phyloP scores from a whole-genome alignment of 2,329 filamentous ascomycete genomes.

The Pseudocercospora fijiensis region DNA sequence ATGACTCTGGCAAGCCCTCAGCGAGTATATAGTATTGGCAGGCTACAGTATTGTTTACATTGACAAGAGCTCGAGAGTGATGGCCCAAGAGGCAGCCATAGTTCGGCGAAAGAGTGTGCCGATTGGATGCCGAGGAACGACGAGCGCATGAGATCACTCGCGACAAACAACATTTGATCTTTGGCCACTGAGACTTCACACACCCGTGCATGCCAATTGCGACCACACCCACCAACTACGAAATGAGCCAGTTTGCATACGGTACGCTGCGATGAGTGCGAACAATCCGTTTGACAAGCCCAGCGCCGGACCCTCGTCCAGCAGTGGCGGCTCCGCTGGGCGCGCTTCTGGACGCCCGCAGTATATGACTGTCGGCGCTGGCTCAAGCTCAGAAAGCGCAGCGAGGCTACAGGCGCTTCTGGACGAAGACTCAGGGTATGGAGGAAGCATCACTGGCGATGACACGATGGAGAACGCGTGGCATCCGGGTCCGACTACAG shows the following conservation, averaged over 20 bases:
- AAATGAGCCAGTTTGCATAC: background rate
- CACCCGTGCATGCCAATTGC: background rate
- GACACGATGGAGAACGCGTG: conserved; percentile 57
- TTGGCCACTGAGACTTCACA: background rate
- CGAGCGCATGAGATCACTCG: background rate
- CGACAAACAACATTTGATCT: background rate
- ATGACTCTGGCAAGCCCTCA: background rate
- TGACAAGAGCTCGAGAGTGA: background rate
- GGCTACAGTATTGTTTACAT: background rate
- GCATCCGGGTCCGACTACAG: conserved; percentile 57
- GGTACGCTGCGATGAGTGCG: conserved; percentile 34
- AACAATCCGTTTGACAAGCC: conserved; percentile 35
- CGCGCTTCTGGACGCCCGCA: conserved; percentile 50
- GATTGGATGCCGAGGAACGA: background rate
- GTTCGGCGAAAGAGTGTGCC: background rate
- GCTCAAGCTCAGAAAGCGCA: conserved; percentile 77
- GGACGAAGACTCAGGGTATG: conserved; percentile 88
- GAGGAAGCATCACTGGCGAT: conserved; percentile 68
- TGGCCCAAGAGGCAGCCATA: background rate
- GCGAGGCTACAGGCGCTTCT: conserved; percentile 76
- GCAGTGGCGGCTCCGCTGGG: conserved; percentile 29
- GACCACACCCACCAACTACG: background rate
- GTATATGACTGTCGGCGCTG: conserved; percentile 87
- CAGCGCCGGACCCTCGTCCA: conserved; percentile 28
- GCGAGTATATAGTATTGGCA: background rate